Evolutionary conservation across 2,329 filamentous ascomycete genomes (phyloP), one percentile per base, ranked within the genome.

Genomic region (Colletotrichum chlorophyti): DNA sequence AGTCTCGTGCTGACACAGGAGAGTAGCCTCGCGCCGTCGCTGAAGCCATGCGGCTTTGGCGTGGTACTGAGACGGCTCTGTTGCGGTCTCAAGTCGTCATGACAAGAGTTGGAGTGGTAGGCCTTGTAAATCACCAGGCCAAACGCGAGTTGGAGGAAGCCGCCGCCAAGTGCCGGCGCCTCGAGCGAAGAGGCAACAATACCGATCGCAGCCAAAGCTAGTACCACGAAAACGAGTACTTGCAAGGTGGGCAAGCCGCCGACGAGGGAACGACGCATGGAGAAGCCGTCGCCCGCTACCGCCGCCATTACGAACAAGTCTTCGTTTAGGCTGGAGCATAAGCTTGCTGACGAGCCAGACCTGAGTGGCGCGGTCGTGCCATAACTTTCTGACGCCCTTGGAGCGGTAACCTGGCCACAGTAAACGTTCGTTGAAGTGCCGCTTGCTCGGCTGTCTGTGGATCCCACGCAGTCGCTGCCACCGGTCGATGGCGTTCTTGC

Each of bases 61-160:
- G 37, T 55, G 43, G 51, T 43, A 43, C 43, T 49, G 52, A 59
- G 51, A 55, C 32, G 51, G 45, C 55, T 59, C 55, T 59, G 55
- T 59, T 59, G 51, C 37, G 51, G 55, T 55, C 51, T 49, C 55
- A 17, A 50, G 55, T 46, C 55, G 43, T 45, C n/a, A 17, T 49
- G 43, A 48, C 55, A 45, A 8, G 52, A 50, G 51, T 12, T 26
- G 14, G 14, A 43, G 32, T 42, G 27, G 27, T 45, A 34, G 37
- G 45, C 51, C 9, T 45, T 23, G 15, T 40, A 55, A 9, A 55
- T 34, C 15, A 32, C 32, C 26, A 37, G 31, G 42, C 54, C 54
- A 43, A 58, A 12, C 9, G 31, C 42, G 42, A 54, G 10, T 31
- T 54, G 50, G 29, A 35, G 11, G 23, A 58, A 14, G 17, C 37